These are phyloP conservation scores for Hypericum perforatum DNA, from an alignment of 345 rosid genomes.

Conservation along the genomic window DNA sequence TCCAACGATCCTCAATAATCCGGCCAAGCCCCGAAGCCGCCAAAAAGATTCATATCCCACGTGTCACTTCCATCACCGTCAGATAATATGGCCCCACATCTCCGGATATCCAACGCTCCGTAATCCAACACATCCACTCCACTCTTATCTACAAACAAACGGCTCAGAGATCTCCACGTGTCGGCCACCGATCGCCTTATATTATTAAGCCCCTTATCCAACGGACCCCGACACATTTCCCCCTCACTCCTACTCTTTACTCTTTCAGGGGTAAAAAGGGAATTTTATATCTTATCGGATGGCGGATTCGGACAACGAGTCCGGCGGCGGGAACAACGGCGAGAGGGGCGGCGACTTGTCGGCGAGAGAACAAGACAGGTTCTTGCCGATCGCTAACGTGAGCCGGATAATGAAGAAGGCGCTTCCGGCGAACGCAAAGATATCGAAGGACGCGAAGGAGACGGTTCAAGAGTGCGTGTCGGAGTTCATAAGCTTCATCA, in stretches of 20 bases:
- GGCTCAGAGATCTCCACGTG: slow-evolving; percentile 2
- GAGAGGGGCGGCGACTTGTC: slow-evolving; percentile 28
- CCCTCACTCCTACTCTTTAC: neutral
- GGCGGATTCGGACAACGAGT: slow-evolving; percentile 68
- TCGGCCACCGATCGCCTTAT: neutral
- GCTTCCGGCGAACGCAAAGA: slow-evolving; percentile 63
- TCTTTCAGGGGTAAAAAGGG: too few relatives aligned
- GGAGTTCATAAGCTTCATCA: slow-evolving; percentile 69
- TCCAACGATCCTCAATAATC: too few relatives aligned
- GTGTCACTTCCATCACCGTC: too few relatives aligned
- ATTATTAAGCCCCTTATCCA: slow-evolving; percentile 11
- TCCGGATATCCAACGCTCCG: neutral
- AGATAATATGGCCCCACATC: too few relatives aligned
- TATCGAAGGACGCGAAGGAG: slow-evolving; percentile 71
- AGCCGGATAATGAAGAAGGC: slow-evolving; percentile 76
- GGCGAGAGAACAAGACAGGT: slow-evolving; percentile 56
- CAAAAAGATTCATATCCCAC: too few relatives aligned
- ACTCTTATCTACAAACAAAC: slow-evolving; percentile 13
- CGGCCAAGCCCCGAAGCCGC: too few relatives aligned
- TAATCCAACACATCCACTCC: neutral
- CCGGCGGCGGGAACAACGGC: slow-evolving; percentile 21
- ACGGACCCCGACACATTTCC: slow-evolving; percentile 7
- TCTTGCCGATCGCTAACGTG: slow-evolving; percentile 66
- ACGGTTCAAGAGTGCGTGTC: slow-evolving; percentile 76
- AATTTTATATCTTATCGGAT: slow-evolving; percentile 20